Base-by-base conservation (phyloP, 106 monocot species). In the Dendrobium catenatum region DNA sequence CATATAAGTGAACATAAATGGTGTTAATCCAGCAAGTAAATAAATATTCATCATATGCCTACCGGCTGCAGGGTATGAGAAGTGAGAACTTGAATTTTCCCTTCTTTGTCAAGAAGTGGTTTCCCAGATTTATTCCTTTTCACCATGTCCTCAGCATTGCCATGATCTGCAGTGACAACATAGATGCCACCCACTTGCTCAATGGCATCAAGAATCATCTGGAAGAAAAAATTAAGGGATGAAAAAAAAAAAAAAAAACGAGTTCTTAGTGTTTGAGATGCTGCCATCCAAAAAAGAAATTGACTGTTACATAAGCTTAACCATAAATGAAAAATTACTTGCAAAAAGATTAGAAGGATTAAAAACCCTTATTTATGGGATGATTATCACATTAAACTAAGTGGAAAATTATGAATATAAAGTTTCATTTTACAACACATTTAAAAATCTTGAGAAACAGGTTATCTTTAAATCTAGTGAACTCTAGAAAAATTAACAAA, bases 1-100 rank as follows among this genome's bases (percentile, higher is more conserved):
- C 15, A 72, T 0, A 78, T 1, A 54, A 22, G 31, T 26, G 31
- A 55, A 55, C 15, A 15, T 8, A 58, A 78, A 41, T 59, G 15
- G 47, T 33, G 37, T 42, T 46, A 26, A 26, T 44, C 58, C 9
- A 75, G 10, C 42, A 76, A 24, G 51, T 9, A 72, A 9, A 77
- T 68, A 40, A 59, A 42, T 5, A 4, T 31, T 70, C n/a, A 24
- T 24, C n/a, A 3, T 8, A 26, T 27, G 79, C 88, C 77, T 87
- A 90, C 93, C 27, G 93, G 93, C 66, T 93, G 88, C 67, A 93
- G 88, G 40, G 93, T 90, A 55, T 90, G 93, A 64, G 93, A 93
- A 47, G 90, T 93, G 78, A 93, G 93, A 73, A 87, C 85, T 73
- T 89, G 90, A 80, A 89, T 82, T 0, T 88, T 82, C 15, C 94